These are phyloP conservation scores for Paramecium tetraurelia DNA, from an alignment of 73 alveolate species.

Conservation along the genomic window DNA sequence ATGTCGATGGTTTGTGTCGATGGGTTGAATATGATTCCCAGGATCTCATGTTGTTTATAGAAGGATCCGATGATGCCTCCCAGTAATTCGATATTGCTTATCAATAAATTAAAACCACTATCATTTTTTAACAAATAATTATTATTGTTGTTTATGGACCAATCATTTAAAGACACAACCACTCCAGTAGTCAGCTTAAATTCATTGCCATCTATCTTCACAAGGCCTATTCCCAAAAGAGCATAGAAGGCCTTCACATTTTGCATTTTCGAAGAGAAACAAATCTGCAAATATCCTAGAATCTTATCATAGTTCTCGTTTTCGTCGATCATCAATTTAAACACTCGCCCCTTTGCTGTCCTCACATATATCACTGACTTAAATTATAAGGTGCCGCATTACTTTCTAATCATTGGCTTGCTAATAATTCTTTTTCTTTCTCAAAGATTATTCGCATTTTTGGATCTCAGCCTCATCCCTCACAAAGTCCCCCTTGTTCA, in stretches of 20 bases:
- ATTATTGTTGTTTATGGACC: background rate
- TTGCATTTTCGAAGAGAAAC: background rate
- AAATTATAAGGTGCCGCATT: background rate
- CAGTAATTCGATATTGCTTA: slow-evolving; percentile 27
- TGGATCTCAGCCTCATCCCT: background rate
- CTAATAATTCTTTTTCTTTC: slow-evolving; percentile 1
- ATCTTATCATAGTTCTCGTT: slow-evolving; percentile 21
- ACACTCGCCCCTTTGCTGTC: background rate
- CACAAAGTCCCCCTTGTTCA: slow-evolving; percentile 14
- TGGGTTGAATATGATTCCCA: slow-evolving; percentile 9
- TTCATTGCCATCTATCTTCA: background rate
- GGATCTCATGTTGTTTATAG: background rate
- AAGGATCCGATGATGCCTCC: slow-evolving; percentile 20
- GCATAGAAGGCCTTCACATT: slow-evolving; percentile 24
- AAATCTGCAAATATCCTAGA: background rate
- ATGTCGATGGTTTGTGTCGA: background rate
- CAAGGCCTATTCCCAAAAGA: background rate
- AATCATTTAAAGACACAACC: background rate
- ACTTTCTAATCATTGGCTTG: background rate
- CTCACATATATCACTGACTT: slow-evolving; percentile 1
- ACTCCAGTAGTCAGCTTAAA: slow-evolving; percentile 33
- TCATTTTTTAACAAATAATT: background rate
- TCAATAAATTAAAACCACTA: background rate
- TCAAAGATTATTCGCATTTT: background rate
- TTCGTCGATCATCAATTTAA: background rate